Base-by-base conservation (phyloP, 2,329 filamentous ascomycete genomes). In the Trichophyton simii region DNA sequence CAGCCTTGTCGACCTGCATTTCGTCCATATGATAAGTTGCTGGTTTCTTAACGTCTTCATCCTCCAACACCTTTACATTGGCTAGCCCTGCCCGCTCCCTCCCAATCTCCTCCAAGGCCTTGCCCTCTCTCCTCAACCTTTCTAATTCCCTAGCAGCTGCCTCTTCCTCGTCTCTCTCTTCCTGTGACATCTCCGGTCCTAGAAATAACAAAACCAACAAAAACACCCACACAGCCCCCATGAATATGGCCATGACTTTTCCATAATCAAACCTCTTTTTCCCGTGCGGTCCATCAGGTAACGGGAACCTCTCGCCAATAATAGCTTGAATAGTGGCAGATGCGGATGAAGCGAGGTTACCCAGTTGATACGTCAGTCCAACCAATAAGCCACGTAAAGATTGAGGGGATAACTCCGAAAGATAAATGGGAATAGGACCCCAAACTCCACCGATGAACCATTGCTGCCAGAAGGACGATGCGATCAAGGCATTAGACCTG, bases 181-280 rank as follows among this genome's bases (percentile, higher is more conserved):
- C 52, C 52, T 55, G 52, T 9, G 52, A 55, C 52, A 55, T 76
- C 68, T 82, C 79, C 0, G 79, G 79, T 1, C 79, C 79, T 3
- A 78, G 64, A 28, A 77, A 69, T 25, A 75, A 77, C 59, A 76
- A 62, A 2, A 85, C 7, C 63, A 86, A 83, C 3, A 80, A 76
- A 69, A 85, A 86, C 1, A 75, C 81, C 67, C 78, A 95, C 0
- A 95, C 89, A 66, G 87, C 90, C 0, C 81, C 91, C 87, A 96
- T 91, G 75, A 96, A 95, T 69, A 95, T 94, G 70, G 86, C 89
- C 65, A 95, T 92, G 8, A 95, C 89, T 67, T 86, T 86, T 44
- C 89, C 89, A 67, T 95, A 95, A 63, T 89, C 77, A 72, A 87
- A 89, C 2, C 87, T 78, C 55, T 74, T 72, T 36, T 75, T 72